These are phyloP conservation scores for Candida sp. DNA, from an alignment of 1,139 yeast genomes.

Conservation along the genomic window DNA sequence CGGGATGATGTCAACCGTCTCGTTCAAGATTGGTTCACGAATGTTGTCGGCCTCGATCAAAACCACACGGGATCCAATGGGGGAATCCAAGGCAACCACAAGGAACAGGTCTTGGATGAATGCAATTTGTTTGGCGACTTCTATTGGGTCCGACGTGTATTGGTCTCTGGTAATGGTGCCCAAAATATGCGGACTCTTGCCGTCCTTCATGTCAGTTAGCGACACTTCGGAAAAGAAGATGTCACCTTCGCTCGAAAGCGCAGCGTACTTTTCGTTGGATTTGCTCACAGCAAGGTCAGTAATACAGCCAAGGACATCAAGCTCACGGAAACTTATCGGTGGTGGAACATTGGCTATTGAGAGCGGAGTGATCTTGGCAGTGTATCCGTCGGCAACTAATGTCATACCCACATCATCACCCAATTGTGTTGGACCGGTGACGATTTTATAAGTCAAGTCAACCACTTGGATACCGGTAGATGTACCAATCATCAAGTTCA, in stretches of 20 bases:
- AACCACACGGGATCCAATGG: slow-evolving; percentile 50
- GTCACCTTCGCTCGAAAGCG: slow-evolving; percentile 47
- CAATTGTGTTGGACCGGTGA: slow-evolving; percentile 68
- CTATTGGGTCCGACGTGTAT: slow-evolving; percentile 38
- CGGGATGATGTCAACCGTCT: slow-evolving; percentile 46
- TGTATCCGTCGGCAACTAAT: slow-evolving; percentile 78
- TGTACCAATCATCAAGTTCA: slow-evolving; percentile 71
- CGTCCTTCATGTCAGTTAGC: slow-evolving; percentile 35
- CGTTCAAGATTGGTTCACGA: slow-evolving; percentile 42
- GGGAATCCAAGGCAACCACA: slow-evolving; percentile 62
- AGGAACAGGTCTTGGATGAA: slow-evolving; percentile 54
- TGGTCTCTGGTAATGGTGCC: slow-evolving; percentile 32
- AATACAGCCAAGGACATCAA: slow-evolving; percentile 55
- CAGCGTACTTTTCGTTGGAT: slow-evolving; percentile 64
- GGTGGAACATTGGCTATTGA: slow-evolving; percentile 94
- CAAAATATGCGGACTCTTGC: slow-evolving; percentile 51
- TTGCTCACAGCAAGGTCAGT: slow-evolving; percentile 67
- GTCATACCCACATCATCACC: slow-evolving; percentile 82
- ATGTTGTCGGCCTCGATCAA: slow-evolving; percentile 49
- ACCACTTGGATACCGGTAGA: slow-evolving; percentile 55
- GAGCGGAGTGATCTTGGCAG: slow-evolving; percentile 81
- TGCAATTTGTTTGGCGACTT: slow-evolving; percentile 65
- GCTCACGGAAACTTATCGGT: slow-evolving; percentile 79
- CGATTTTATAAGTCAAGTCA: slow-evolving; percentile 68
- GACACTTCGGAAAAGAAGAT: slow-evolving; percentile 25